A percentile compares a stretch with the other conserved stretches of the same genome.
Conservation (phyloP, 192 early-diverging fungal genomes). For the Backusella macrospora region DNA sequence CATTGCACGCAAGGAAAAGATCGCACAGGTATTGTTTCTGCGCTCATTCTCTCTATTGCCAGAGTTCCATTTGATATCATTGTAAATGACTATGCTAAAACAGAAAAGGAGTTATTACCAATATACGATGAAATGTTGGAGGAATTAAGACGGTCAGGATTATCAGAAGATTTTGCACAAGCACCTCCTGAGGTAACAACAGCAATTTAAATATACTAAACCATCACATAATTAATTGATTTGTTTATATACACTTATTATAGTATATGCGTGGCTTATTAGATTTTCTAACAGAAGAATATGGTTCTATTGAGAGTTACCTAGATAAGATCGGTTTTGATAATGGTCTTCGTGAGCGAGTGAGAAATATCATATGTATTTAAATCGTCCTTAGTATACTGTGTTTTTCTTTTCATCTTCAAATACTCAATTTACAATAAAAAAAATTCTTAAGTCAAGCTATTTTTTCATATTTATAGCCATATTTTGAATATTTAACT, state of each 20-base stretch:
- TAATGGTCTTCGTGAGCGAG: constrained; percentile 17
- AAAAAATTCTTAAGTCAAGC: neutral
- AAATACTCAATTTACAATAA: neutral
- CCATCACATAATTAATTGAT: neutral
- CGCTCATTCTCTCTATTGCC: constrained; percentile 53
- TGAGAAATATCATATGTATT: constrained; percentile 24
- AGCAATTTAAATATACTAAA: constrained; percentile 1
- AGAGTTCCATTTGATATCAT: constrained; percentile 58
- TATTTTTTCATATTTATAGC: neutral
- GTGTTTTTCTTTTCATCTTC: neutral
- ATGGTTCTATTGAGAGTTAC: constrained; percentile 23
- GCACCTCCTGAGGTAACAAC: constrained; percentile 48
- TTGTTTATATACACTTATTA: neutral
- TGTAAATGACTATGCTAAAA: constrained; percentile 57
- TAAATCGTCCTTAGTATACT: neutral
- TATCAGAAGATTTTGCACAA: constrained; percentile 54
- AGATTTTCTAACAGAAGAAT: constrained; percentile 18
- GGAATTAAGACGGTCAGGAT: constrained; percentile 55
- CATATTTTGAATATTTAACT: neutral
- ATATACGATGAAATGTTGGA: constrained; percentile 50
- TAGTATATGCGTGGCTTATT: constrained; percentile 32
- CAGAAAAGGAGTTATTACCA: constrained; percentile 46
- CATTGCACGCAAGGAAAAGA: constrained; percentile 74
- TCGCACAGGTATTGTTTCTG: constrained; percentile 64
- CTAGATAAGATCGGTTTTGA: constrained; percentile 25